Percentiles rank a stretch among this genome's conserved stretches.
phyloP scores from a whole-genome alignment of 2,329 filamentous ascomycete genomes.

The Cladophialophora bantiana region DNA sequence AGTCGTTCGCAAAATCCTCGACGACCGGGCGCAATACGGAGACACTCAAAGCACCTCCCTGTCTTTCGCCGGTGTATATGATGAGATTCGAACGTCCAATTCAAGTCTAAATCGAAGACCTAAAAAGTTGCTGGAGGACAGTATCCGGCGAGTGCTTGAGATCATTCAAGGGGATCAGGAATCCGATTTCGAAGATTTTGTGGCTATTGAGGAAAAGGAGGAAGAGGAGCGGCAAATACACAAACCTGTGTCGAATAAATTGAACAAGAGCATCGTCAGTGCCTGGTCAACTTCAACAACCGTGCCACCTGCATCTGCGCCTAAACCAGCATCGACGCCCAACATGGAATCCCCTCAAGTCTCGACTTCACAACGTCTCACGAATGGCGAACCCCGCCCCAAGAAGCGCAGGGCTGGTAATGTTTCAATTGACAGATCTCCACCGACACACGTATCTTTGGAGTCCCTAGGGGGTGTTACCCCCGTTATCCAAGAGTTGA shows the following conservation, averaged over 20 bases:
- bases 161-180: constrained; percentile 70
- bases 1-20: constrained; percentile 77
- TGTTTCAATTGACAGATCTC: constrained; percentile 65
- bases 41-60: constrained; percentile 50
- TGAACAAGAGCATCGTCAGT: constrained; percentile 70
- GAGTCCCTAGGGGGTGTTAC: constrained; percentile 79
- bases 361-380: constrained; percentile 63
- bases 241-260: constrained; percentile 58
- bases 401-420: constrained; percentile 68
- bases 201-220: constrained; percentile 51
- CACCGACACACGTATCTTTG: constrained; percentile 72
- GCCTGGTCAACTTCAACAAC: constrained; percentile 57
- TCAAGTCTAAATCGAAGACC: constrained; percentile 83
- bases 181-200: constrained; percentile 56
- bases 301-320: constrained; percentile 30
- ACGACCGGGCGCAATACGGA: constrained; percentile 65
- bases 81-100: constrained; percentile 82
- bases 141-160: constrained; percentile 80
- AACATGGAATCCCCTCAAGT: constrained; percentile 41
- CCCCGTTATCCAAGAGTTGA: constrained; percentile 71
- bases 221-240: constrained; percentile 39
- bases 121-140: constrained; percentile 81
- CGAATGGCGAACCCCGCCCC: constrained; percentile 69
- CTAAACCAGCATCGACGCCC: constrained; percentile 14
- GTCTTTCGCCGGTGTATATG: constrained; percentile 72